Evolutionary conservation across 2,329 filamentous ascomycete genomes (phyloP).

Genomic region (Aspergillus sp.): DNA sequence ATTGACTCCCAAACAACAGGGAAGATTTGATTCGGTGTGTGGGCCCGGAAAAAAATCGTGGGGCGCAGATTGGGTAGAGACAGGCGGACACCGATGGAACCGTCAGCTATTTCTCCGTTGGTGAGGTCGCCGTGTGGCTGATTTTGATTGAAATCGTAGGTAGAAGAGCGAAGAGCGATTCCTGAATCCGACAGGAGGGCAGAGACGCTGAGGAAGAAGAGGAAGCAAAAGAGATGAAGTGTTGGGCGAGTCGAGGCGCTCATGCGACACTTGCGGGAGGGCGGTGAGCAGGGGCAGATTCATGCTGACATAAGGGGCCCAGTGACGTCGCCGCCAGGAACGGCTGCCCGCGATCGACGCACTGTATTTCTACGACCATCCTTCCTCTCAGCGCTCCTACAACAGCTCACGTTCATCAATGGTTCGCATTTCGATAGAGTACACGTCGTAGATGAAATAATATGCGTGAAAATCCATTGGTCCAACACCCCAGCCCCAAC

Average conservation of each 20-base stretch:
- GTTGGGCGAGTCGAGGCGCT: neutral
- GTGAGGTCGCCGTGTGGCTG: neutral
- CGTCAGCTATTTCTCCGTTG: neutral
- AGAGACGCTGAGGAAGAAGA: neutral
- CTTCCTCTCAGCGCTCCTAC: neutral
- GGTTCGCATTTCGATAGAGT: no score
- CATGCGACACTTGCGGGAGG: neutral
- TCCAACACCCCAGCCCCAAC: neutral
- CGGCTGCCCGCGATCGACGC: neutral
- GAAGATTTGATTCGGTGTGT: conserved; percentile 7
- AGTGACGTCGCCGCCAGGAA: neutral
- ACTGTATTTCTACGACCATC: neutral
- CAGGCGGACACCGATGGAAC: neutral
- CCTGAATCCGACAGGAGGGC: neutral
- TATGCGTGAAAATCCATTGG: neutral
- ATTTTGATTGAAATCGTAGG: neutral
- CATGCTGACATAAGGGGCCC: neutral
- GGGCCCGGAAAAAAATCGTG: conserved; percentile 12
- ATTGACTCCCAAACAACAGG: neutral
- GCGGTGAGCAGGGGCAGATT: neutral
- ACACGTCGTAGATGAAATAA: neutral
- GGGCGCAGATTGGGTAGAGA: conserved; percentile 4
- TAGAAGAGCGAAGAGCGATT: neutral
- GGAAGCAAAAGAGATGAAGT: neutral
- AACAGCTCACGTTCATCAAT: no score